phyloP scores from a whole-genome alignment of 495 filamentous ascomycete genomes.

The Xylaria nigripes region DNA sequence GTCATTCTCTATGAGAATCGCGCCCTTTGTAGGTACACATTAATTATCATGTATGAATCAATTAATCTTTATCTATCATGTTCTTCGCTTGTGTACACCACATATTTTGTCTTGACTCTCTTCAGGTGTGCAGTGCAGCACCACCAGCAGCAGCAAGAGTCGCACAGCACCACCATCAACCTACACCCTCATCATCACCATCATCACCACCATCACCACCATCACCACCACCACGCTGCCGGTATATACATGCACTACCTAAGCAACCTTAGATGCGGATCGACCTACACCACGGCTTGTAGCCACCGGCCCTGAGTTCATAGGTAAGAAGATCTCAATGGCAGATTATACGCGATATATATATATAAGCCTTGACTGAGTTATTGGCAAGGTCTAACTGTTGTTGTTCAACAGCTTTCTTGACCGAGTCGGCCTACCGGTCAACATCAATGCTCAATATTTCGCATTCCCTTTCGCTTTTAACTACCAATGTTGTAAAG shows the following conservation, averaged over 20 bases:
- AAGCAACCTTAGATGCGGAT: background rate
- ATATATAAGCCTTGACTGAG: no score
- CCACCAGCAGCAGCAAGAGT: background rate
- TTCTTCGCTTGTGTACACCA: background rate
- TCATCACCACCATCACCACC: background rate
- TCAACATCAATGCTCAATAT: background rate
- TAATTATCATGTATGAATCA: background rate
- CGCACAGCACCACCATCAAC: background rate
- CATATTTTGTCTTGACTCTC: background rate
- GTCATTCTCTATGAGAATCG: background rate
- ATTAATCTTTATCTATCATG: background rate
- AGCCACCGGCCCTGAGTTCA: constrained; percentile 5
- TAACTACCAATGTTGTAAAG: background rate
- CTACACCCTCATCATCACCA: no score
- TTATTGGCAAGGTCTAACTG: no score
- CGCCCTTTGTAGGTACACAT: background rate
- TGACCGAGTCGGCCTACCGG: constrained; percentile 1
- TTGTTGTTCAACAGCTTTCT: background rate
- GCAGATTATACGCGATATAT: constrained; percentile 1
- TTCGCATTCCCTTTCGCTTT: background rate
- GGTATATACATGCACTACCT: background rate
- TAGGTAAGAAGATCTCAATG: constrained; percentile 2
- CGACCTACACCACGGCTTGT: background rate
- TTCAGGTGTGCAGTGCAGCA: background rate
- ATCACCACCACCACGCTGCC: background rate